Base-by-base conservation (phyloP, 176 grass and related monocot species). In the Oryza officinalis region DNA sequence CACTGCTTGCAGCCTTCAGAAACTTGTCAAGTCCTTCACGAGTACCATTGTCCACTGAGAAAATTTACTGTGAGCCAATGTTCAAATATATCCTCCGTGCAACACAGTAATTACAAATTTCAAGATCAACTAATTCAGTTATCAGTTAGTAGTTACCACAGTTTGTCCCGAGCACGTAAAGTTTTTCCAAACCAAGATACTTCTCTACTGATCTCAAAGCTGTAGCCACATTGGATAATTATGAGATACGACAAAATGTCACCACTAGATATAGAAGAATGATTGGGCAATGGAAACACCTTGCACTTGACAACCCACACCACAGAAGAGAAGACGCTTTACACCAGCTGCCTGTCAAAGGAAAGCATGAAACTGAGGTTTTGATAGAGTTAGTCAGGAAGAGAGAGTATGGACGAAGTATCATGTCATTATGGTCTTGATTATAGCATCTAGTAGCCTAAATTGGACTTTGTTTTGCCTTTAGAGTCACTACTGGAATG, bases 301-400 rank as follows among this genome's bases (percentile, higher is more conserved):
- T 98, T 98, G 90, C 78, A 98, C 95, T 93, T 98, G 95, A 74
- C 95, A 98, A 76, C 95, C 95, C 15, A 98, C 95, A 27, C 95
- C 95, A 64, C 95, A 98, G 72, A 98, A 94, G 86, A 98, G 90
- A 83, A 98, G 92, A 41, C 90, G 92, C 87, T 98, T 98, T 67
- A 98, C 95, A 84, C 92, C 95, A 84, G 95, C 90, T 79, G 95
- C 95, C 95, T 97, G 90, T 54, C 37, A 89, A 88, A 71, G 26
- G 65, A 85, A 71, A 81, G 25, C 15, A 6, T 57, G 5, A 22
- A 31, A 77, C 49, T 82, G 11, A 72, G 23, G 72, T 57, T 52
- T 75, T 80, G 15, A 77, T 25, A 76, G 57, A 49, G 37, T 30
- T 18, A n/a, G 27, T 65, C 40, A 5, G 59, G 38, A 80, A 49